A percentile compares a stretch with the other conserved stretches of the same genome.
Evolutionary conservation across 352 stramenopile species (phyloP).

Genomic region (Pythium insidiosum): DNA sequence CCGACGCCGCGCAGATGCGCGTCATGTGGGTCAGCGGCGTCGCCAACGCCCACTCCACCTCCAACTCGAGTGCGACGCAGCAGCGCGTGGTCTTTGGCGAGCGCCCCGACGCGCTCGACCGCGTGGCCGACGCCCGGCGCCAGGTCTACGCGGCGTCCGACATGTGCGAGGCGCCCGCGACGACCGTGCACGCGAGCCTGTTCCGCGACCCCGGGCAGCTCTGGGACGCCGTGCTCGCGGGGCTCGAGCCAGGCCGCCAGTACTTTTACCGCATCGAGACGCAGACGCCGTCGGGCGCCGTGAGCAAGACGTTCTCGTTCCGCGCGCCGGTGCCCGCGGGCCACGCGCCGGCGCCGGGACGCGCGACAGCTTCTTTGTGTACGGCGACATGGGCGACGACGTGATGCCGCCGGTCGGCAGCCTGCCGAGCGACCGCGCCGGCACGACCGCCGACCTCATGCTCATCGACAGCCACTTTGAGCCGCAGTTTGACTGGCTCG

Average conservation of each 20-base stretch:
- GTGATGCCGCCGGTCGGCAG: conserved; percentile 6
- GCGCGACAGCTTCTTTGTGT: conserved; percentile 47
- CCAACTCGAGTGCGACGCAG: too few relatives aligned
- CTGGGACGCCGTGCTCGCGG: conserved; percentile 10
- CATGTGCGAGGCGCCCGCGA: conserved; percentile 22
- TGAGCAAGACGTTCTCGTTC: conserved; percentile 12
- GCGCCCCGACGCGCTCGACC: background rate
- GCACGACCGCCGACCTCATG: conserved; percentile 25
- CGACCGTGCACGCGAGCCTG: conserved; percentile 3
- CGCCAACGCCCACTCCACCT: background rate
- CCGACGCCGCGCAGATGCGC: conserved; percentile 8
- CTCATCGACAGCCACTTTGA: conserved; percentile 12
- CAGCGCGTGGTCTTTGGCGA: conserved; percentile 8
- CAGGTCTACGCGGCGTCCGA: conserved; percentile 12
- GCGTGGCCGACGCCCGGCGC: background rate
- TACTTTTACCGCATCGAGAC: conserved; percentile 22
- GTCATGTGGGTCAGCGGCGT: conserved; percentile 16
- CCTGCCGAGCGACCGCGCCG: conserved; percentile 8
- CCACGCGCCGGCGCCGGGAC: background rate
- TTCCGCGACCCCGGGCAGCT: conserved; percentile 18
- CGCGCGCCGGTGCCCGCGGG: conserved; percentile 7
- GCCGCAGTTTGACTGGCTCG: conserved; percentile 22
- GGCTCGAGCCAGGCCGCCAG: conserved; percentile 1
- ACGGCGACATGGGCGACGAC: conserved; percentile 58
- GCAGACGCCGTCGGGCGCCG: background rate